Evolutionary conservation across 352 stramenopile species (phyloP).

Genomic region (Phytophthora pseudosyringae): DNA sequence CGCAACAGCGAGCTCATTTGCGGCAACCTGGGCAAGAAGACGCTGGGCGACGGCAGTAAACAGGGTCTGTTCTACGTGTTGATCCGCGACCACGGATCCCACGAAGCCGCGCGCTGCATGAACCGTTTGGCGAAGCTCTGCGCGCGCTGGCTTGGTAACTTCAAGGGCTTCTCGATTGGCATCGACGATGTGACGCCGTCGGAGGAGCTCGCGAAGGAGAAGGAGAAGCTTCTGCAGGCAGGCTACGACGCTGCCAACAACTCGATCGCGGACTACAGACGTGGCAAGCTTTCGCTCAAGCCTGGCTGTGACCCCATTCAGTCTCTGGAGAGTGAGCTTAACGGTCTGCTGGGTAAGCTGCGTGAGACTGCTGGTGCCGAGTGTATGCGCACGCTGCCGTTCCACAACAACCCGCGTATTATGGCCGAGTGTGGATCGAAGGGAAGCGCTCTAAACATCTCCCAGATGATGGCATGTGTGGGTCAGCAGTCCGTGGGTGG

Average conservation of each 20-base stretch:
- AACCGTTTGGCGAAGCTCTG: constrained; percentile 98
- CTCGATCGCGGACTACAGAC: constrained; percentile 95
- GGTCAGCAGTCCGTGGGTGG: constrained; percentile 98
- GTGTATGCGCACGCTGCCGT: constrained; percentile 98
- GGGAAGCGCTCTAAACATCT: constrained; percentile 99
- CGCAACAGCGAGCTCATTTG: constrained; percentile 98
- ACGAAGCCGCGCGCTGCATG: constrained; percentile 96
- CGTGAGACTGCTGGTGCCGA: constrained; percentile 97
- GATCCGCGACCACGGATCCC: constrained; percentile 94
- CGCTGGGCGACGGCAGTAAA: constrained; percentile 98
- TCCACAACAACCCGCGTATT: constrained; percentile 97
- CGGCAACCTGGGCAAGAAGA: constrained; percentile 99
- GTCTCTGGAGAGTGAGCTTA: constrained; percentile 98
- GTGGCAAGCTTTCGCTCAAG: constrained; percentile 94
- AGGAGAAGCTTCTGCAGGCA: constrained; percentile 93
- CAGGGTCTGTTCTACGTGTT: constrained; percentile 98
- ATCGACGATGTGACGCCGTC: constrained; percentile 99
- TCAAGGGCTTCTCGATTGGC: constrained; percentile 98
- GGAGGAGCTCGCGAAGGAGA: constrained; percentile 93
- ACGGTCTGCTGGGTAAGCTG: constrained; percentile 97
- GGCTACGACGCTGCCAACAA: constrained; percentile 89
- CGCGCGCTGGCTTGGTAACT: constrained; percentile 96
- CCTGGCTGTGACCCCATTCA: constrained; percentile 97
- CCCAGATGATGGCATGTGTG: constrained; percentile 99
- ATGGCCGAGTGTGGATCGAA: constrained; percentile 99